Evolutionary conservation across 129 eudicot genomes (phyloP), one percentile per base, ranked within the genome.

Genomic region (Tagetes patula): DNA sequence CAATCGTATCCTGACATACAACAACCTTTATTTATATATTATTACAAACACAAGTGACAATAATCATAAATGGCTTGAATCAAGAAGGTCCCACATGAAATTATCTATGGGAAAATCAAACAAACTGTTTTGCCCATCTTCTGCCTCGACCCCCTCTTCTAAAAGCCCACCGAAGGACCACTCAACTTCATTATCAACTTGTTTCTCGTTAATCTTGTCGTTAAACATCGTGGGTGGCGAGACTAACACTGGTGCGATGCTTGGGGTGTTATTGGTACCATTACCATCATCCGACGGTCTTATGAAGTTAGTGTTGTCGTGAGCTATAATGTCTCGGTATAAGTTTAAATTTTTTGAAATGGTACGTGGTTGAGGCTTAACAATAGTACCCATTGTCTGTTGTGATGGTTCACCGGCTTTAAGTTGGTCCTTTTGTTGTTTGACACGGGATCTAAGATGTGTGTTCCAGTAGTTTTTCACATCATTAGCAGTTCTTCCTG

Each of bases 401-500:
- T 68, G 14, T 3, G 56, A 37, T 12, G 86, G 47, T 37, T 84
- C 2, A 63, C 27, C 55, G 56, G 33, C 54, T 8, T 31, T 59
- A 38, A 13, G 36, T 63, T 70, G 14, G 53, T 41, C 58, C 61
- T 39, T 45, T 56, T 71, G 71, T 59, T 46, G 56, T 66, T 75
- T 75, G 12, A 27, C 5, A 30, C 69, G 70, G 20, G 64, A 30
- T n/a, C 61, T 74, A 11, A 85, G 3, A 47, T 82, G 82, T 10
- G 87, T 80, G 81, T 83, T 88, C 90, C 94, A 88, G 50, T 66
- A 88, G 59, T 88, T 85, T 45, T 88, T 88, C 10, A 88, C 87
- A 68, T 85, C 94, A 52, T 88, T 88, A 0, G 90, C 87, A 5
- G 94, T 88, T 73, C 94, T 67, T 77, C 90, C 94, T 0, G 94